These are phyloP conservation scores for Kluyveromyces sp. DNA, from an alignment of 1,139 yeast genomes.

Conservation along the genomic window DNA sequence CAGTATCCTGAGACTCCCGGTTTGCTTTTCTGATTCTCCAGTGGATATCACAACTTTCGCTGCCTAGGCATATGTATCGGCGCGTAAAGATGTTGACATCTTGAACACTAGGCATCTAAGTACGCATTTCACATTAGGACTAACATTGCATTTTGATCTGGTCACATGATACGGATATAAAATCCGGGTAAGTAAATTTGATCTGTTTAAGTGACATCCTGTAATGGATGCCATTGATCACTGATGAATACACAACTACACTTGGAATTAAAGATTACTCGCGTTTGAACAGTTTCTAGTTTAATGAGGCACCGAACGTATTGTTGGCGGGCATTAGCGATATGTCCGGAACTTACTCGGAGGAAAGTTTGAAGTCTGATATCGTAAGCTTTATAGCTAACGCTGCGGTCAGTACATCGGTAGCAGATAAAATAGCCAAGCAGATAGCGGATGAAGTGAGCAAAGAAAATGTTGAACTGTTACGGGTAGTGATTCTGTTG, in stretches of 20 bases:
- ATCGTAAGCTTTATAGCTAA: slow-evolving; percentile 40
- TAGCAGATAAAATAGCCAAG: slow-evolving; percentile 31
- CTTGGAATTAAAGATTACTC: too few species aligned
- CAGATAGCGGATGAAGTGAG: slow-evolving; percentile 32
- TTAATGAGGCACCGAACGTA: too few species aligned
- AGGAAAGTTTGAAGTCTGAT: slow-evolving; percentile 19
- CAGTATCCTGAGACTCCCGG: not conserved
- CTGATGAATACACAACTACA: too few species aligned
- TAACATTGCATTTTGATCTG: not conserved
- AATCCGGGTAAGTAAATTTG: not conserved
- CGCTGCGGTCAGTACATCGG: slow-evolving; percentile 35
- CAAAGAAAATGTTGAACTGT: slow-evolving; percentile 37
- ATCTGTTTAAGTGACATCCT: too few species aligned
- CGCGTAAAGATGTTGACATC: too few species aligned
- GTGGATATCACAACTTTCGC: too few species aligned
- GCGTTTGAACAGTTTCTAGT: too few species aligned
- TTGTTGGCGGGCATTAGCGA: too few species aligned
- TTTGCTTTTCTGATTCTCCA: too few species aligned
- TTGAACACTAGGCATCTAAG: not conserved
- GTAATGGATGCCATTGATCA: too few species aligned
- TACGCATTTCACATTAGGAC: not conserved
- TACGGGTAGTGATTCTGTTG: slow-evolving; percentile 46
- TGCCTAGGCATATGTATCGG: too few species aligned
- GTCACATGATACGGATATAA: slow-evolving; percentile 2
- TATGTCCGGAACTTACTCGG: slow-evolving; percentile 7